Base-by-base conservation (phyloP, 148 eudicot genomes). In the Beta vulgaris region DNA sequence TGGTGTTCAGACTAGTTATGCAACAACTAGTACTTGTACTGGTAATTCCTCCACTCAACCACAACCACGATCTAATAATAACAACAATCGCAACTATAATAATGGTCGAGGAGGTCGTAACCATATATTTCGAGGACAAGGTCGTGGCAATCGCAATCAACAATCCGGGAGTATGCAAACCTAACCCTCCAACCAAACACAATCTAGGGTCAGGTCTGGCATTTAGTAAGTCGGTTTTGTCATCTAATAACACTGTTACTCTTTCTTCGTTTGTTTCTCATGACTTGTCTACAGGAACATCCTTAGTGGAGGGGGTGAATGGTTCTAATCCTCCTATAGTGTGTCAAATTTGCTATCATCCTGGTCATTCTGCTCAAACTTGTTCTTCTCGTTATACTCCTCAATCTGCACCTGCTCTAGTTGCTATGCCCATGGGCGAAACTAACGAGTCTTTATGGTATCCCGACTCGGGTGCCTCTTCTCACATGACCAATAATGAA, bases 331-430 rank as follows among this genome's bases (percentile, higher is more conserved):
- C 43, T 4, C 39, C 70, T 19, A 36, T 15, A 3, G 49, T 67
- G 31, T 67, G 70, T 67, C 70, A 67, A 67, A 40, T 40, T 23
- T 67, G 70, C 28, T 15, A n/a, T 42, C 15, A 12, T 0, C 70
- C 70, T 10, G 70, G 70, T 42, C 70, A 67, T 40, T 67, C 51
- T 25, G n/a, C n/a, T n/a, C n/a, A n/a, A n/a, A n/a, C n/a, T n/a
- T n/a, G n/a, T n/a, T n/a, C n/a, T n/a, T n/a, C 51, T 51, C 44
- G 60, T 10, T 70, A 69, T 44, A 16, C n/a, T 1, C 32, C 54
- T 51, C 19, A 58, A 7, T 51, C 60, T 18, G 39, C 43, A 11
- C 61, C 61, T 35, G 29, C 73, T 18, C 34, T 31, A 18, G 73
- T 37, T 31, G 57, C 43, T 2, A 7, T 48, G n/a, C 39, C 58